A percentile compares a stretch with the other conserved stretches of the same genome.
Evolutionary conservation across 805 yeast species (phyloP).

Genomic region (Pichia scutulata): DNA sequence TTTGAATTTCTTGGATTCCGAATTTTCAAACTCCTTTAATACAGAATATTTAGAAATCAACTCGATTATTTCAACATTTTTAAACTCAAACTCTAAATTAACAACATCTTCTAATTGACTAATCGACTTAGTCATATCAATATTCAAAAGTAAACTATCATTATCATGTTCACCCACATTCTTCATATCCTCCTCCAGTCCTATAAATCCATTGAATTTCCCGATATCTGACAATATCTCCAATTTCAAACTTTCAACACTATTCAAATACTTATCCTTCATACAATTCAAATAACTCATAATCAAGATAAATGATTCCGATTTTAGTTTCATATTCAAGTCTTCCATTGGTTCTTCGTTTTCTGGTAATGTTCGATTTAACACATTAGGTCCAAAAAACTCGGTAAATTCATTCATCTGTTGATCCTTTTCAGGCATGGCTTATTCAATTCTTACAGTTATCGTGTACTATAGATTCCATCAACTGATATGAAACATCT

Average conservation of each 20-base stretch:
- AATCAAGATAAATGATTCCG: background rate
- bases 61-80: background rate
- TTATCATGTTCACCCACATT: background rate
- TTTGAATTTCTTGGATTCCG: background rate
- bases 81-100: background rate
- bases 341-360: background rate
- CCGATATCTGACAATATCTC: background rate
- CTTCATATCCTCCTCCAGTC: background rate
- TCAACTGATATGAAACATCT: too few relatives aligned
- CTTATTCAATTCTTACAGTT: too few relatives aligned
- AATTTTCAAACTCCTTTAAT: background rate
- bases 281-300: background rate
- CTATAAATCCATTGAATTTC: background rate
- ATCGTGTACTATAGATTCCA: too few relatives aligned
- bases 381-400: background rate
- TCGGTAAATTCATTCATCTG: background rate
- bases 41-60: background rate
- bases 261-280: background rate
- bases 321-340: background rate
- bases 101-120: background rate
- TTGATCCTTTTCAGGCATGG: background rate
- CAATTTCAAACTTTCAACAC: background rate
- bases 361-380: background rate
- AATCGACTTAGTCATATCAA: background rate
- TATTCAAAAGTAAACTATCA: background rate